Conservation (phyloP, 257 asterid species). For the Capsicum pubescens region DNA sequence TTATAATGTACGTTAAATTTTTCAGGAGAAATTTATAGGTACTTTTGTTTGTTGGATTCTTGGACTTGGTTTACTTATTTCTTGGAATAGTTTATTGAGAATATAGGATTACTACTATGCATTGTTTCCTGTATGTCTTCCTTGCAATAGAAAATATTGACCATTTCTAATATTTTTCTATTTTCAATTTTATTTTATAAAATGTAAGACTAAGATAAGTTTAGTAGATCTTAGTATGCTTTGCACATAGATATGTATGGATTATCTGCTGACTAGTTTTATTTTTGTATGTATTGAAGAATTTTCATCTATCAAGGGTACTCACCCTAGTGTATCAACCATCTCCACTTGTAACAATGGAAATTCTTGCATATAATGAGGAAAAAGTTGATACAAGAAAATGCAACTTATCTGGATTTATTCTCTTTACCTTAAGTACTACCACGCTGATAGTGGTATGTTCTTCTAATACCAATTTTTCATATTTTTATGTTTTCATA, state of each 20-base stretch:
- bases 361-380: conserved; percentile 58
- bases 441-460: conserved; percentile 66
- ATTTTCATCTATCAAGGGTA: conserved; percentile 80
- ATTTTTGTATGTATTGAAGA: conserved; percentile 40
- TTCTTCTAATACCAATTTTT: conserved; percentile 13
- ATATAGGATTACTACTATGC: conserved; percentile 74
- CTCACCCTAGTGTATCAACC: conserved; percentile 87
- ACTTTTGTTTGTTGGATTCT: conserved; percentile 72
- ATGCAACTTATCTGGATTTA: conserved; percentile 70
- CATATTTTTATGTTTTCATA: not conserved
- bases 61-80: conserved; percentile 80
- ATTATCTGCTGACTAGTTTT: not conserved
- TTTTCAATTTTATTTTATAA: not conserved
- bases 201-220: too few species aligned
- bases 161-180: not conserved
- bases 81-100: conserved; percentile 88
- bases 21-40: conserved; percentile 69
- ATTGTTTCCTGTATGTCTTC: conserved; percentile 63
- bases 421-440: conserved; percentile 62
- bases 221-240: too few species aligned
- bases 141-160: not conserved
- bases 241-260: not conserved
- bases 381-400: conserved; percentile 70
- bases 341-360: conserved; percentile 63
- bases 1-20: not conserved